Evolutionary conservation across 768 basidiomycete species (phyloP), one percentile per base, ranked within the genome.

Genomic region (Amanita fuliginea): DNA sequence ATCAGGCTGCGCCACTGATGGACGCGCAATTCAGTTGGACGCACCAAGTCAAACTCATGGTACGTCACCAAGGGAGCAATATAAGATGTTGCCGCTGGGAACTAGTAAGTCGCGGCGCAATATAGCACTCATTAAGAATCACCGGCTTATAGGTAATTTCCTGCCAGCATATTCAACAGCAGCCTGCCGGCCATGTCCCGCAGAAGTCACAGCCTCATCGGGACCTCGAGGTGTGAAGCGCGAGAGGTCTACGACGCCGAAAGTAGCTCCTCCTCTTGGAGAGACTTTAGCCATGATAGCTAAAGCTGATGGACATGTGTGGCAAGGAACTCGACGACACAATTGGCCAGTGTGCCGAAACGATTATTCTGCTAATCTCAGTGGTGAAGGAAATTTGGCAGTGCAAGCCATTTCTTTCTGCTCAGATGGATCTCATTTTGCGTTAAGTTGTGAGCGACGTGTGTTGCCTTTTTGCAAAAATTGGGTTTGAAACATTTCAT

Each of bases 351-450:
- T 69, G 1, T 65, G 71, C 8, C 62, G 65, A 11, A 63, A 68
- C 8, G 63, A 66, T 47, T 59, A 67, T 45, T 61, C 67, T 1
- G 62, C 61, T 1, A 57, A 51, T 7, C 56, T 83, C 41, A 65
- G 68, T 53, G 75, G 76, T 28, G 72, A 74, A 19, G 71, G 70
- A 2, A 69, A 72, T 46, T 59, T 73, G 16, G 70, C 71, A 26
- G 64, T 85, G 32, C 64, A 63, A 33, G 66, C 60, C 24, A 71
- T 85, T 24, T 56, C 69, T 28, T 75, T 81, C 53, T 77, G 68
- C 54, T 66, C 69, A 19, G 75, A 78, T 52, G 81, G 81, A 21
- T 66, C 64, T 32, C 68, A 66, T 43, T 71, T 85, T 55, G 83
- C 80, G 5, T 60, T 82, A 47, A 69, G 66, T 54, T 83, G 83